phyloP scores from a whole-genome alignment of 164 flowering plant genomes.

The Vitis riparia region DNA sequence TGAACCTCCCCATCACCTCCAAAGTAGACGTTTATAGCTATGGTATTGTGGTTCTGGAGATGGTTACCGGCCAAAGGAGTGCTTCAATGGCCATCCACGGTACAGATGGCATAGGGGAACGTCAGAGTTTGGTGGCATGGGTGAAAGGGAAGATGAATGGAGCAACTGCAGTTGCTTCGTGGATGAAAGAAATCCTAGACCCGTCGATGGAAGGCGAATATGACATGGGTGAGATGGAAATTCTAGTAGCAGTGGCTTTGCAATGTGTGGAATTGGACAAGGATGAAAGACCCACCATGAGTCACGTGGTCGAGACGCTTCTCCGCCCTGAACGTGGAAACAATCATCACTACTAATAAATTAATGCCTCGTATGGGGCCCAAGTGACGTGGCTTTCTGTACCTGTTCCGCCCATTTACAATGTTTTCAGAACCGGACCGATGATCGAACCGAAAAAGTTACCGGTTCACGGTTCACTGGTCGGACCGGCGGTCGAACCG shows the following conservation, averaged over 20 bases:
- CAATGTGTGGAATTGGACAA: slow-evolving; percentile 8
- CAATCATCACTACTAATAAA: neutral
- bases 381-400: too few relatives aligned
- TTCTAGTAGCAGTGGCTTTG: slow-evolving; percentile 1
- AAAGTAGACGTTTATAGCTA: slow-evolving; percentile 8
- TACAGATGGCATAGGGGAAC: neutral
- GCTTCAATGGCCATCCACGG: too few relatives aligned
- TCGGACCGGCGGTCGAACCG: too few relatives aligned
- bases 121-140: neutral
- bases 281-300: slow-evolving; percentile 13
- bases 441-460: too few relatives aligned
- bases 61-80: neutral
- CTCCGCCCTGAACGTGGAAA: neutral
- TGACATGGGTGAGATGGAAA: neutral
- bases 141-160: slow-evolving; percentile 4
- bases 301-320: slow-evolving; percentile 18
- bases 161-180: neutral
- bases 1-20: too few relatives aligned
- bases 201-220: neutral
- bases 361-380: too few relatives aligned
- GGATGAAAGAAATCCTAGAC: slow-evolving; percentile 8
- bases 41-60: slow-evolving; percentile 11
- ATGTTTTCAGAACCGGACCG: too few relatives aligned
- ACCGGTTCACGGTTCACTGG: too few relatives aligned
- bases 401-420: too few relatives aligned